phyloP scores from a whole-genome alignment of 495 filamentous ascomycete genomes.

The Neurospora sp. region DNA sequence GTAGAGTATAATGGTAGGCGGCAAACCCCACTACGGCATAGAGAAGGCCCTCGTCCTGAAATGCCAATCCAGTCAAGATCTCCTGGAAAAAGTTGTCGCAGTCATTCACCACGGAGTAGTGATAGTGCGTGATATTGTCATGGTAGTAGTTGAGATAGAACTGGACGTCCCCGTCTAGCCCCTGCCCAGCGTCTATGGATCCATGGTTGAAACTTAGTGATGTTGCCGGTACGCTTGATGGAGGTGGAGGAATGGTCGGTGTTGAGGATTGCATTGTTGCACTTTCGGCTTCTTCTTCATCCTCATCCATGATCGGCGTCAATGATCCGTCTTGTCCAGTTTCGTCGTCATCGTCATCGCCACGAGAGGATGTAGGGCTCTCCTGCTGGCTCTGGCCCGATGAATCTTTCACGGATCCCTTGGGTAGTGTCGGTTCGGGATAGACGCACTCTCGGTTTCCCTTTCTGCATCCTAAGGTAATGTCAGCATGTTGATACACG shows the following conservation, averaged over 20 bases:
- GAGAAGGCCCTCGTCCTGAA: conserved; percentile 71
- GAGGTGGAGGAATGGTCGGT: conserved; percentile 29
- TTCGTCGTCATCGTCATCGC: conserved; percentile 43
- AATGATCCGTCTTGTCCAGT: conserved; percentile 42
- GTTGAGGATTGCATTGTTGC: conserved; percentile 23
- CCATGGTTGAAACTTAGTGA: conserved; percentile 13
- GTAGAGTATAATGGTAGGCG: conserved; percentile 74
- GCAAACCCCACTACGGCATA: conserved; percentile 87
- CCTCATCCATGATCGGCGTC: conserved; percentile 58
- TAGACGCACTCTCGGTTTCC: conserved; percentile 77
- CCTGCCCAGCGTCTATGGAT: not conserved
- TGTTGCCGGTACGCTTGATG: conserved; percentile 34
- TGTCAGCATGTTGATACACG: conserved; percentile 14
- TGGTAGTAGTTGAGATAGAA: conserved; percentile 73
- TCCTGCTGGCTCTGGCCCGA: conserved; percentile 40
- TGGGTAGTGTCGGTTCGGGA: conserved; percentile 53
- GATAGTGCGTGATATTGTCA: conserved; percentile 63
- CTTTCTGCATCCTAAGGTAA: conserved; percentile 62
- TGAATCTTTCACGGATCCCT: conserved; percentile 37
- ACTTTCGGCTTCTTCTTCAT: conserved; percentile 39
- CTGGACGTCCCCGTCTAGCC: conserved; percentile 18
- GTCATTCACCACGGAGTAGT: conserved; percentile 68
- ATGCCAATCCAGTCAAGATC: conserved; percentile 57
- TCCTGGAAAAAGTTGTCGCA: conserved; percentile 60
- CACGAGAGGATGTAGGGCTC: conserved; percentile 42